phyloP scores from a whole-genome alignment of 257 asterid species.

The Solanum dulcamara region DNA sequence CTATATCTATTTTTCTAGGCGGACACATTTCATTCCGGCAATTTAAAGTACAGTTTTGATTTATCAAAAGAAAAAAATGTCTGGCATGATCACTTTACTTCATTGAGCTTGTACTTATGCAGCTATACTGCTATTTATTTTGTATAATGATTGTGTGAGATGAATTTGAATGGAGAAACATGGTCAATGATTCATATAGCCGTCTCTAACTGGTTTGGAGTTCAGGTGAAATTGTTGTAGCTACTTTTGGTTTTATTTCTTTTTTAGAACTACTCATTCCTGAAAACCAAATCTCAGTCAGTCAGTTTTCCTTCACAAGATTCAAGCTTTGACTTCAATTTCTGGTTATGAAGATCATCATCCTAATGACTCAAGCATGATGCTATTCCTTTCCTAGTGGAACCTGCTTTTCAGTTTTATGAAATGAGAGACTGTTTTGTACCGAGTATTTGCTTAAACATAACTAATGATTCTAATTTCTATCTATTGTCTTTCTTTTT shows the following conservation, averaged over 20 bases:
- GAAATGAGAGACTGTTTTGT: not conserved
- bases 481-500: not conserved
- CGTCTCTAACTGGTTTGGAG: not conserved
- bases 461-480: not conserved
- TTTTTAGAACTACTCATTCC: not conserved
- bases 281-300: not conserved
- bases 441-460: not conserved
- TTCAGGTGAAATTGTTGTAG: not conserved
- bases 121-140: not conserved
- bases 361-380: not conserved
- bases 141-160: not conserved
- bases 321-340: not conserved
- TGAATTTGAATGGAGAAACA: not conserved
- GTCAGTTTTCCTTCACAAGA: not conserved
- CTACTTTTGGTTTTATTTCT: not conserved
- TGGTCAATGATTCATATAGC: not conserved
- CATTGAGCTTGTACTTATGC: not conserved
- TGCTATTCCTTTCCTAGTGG: not conserved
- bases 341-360: not conserved
- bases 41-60: not conserved
- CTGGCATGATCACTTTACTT: not conserved
- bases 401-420: not conserved
- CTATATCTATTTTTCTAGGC: not conserved
- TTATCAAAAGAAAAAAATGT: not conserved
- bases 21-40: not conserved